Percentiles rank a stretch among this genome's conserved stretches.
Conservation (phyloP, 2,329 filamentous ascomycete genomes). For the Fusarium sp. region DNA sequence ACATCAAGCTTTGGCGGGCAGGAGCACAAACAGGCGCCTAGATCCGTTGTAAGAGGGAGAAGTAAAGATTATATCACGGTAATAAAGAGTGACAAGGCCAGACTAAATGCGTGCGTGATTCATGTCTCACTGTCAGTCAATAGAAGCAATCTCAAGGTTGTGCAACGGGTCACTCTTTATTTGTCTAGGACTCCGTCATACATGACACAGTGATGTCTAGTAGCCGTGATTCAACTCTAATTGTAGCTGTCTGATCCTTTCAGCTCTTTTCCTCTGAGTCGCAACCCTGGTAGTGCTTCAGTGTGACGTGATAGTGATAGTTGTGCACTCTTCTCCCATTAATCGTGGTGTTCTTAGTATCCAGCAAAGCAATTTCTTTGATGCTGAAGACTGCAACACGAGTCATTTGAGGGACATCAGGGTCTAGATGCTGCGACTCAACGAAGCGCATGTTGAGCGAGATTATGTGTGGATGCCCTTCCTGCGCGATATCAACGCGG, state of each 20-base stretch:
- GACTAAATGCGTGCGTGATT: constrained; percentile 6
- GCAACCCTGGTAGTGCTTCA: constrained; percentile 4
- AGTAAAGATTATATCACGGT: neutral
- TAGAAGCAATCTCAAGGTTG: constrained; percentile 21
- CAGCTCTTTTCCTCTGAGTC: neutral
- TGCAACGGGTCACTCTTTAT: constrained; percentile 11
- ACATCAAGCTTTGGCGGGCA: neutral
- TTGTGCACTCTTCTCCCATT: neutral
- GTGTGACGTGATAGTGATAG: constrained; percentile 17
- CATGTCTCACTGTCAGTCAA: constrained; percentile 13
- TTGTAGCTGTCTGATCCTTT: neutral
- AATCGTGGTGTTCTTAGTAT: neutral
- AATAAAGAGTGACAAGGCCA: constrained; percentile 1
- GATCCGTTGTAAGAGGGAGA: neutral
- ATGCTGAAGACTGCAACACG: constrained; percentile 26
- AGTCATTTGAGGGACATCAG: neutral
- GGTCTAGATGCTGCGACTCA: neutral
- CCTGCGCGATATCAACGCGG: constrained; percentile 27
- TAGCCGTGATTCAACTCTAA: neutral
- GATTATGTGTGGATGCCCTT: constrained; percentile 4
- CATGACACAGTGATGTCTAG: neutral
- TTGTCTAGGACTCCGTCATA: constrained; percentile 8
- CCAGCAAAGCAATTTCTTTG: neutral
- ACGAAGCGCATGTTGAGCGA: constrained; percentile 32
- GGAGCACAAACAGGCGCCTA: constrained; percentile 5